Percentiles rank a stretch among this genome's conserved stretches.
phyloP scores from a whole-genome alignment of 2,329 filamentous ascomycete genomes.

The Stemphylium vesicarium region DNA sequence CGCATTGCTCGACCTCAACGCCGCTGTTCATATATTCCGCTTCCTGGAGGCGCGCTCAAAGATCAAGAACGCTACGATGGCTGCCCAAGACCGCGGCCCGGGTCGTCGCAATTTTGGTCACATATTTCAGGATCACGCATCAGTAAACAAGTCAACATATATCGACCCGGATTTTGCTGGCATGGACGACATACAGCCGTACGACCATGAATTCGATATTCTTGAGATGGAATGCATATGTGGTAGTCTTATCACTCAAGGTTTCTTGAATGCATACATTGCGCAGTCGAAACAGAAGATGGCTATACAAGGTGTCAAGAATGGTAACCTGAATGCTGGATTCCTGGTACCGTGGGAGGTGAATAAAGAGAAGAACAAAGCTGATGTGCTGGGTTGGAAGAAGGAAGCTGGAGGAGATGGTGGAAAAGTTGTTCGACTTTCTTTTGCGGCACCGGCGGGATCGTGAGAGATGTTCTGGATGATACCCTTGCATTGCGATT shows the following conservation, averaged over 20 bases:
- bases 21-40: slow-evolving; percentile 68
- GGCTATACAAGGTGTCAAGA: slow-evolving; percentile 78
- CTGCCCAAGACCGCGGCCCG: slow-evolving; percentile 34
- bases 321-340: slow-evolving; percentile 67
- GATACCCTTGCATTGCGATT: slow-evolving; percentile 15
- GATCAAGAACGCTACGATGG: slow-evolving; percentile 35
- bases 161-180: slow-evolving; percentile 56
- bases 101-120: slow-evolving; percentile 51
- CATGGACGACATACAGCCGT: slow-evolving; percentile 35
- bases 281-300: slow-evolving; percentile 78
- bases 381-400: slow-evolving; percentile 79
- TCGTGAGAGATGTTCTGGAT: slow-evolving; percentile 16
- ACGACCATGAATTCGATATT: slow-evolving; percentile 55
- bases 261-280: slow-evolving; percentile 82
- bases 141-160: slow-evolving; percentile 46
- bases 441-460: slow-evolving; percentile 58
- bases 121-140: slow-evolving; percentile 59
- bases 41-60: slow-evolving; percentile 66
- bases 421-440: slow-evolving; percentile 64
- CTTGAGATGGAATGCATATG: slow-evolving; percentile 79
- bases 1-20: slow-evolving; percentile 74
- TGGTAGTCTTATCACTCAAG: slow-evolving; percentile 78
- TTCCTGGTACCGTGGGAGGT: slow-evolving; percentile 79
- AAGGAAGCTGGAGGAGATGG: slow-evolving; percentile 41
- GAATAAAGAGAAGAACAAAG: slow-evolving; percentile 66